phyloP scores from a whole-genome alignment of 331 rosid species.

The Stylosanthes scabra region DNA sequence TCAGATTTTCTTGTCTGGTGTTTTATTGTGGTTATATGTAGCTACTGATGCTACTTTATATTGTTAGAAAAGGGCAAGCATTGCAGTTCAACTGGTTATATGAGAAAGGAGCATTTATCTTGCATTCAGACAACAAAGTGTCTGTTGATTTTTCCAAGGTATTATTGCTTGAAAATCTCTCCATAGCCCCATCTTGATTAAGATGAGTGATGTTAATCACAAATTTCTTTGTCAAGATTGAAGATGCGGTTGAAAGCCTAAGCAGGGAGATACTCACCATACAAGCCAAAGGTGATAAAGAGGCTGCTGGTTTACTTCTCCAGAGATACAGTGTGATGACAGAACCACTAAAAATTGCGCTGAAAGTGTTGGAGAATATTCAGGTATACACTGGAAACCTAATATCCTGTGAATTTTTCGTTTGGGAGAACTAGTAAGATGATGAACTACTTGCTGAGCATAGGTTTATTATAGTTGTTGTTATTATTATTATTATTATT shows the following conservation, averaged over 20 bases:
- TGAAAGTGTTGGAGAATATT: slow-evolving; percentile 72
- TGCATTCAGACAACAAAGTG: slow-evolving; percentile 62
- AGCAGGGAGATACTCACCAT: slow-evolving; percentile 90
- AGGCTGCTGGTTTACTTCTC: slow-evolving; percentile 78
- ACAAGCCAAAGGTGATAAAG: slow-evolving; percentile 94
- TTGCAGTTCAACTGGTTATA: slow-evolving; percentile 94
- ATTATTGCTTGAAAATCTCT: slow-evolving; percentile 30
- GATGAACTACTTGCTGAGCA: slow-evolving; percentile 15
- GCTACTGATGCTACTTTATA: slow-evolving; percentile 39
- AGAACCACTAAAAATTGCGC: slow-evolving; percentile 65
- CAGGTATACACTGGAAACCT: slow-evolving; percentile 56
- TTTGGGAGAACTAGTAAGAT: background rate
- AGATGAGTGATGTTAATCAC: slow-evolving; percentile 31
- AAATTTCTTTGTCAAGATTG: slow-evolving; percentile 56
- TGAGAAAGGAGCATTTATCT: slow-evolving; percentile 80
- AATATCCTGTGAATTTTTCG: slow-evolving; percentile 17
- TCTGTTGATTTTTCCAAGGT: slow-evolving; percentile 91
- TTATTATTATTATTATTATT: no score
- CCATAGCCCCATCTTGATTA: background rate
- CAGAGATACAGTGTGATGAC: slow-evolving; percentile 64
- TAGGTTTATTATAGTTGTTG: background rate
- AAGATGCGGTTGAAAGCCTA: slow-evolving; percentile 83
- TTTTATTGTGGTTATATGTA: slow-evolving; percentile 28
- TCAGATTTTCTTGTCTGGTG: slow-evolving; percentile 28
- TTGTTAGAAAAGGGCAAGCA: slow-evolving; percentile 94